Evolutionary conservation across 805 yeast species (phyloP), one percentile per base, ranked within the genome.

Genomic region (Saccharomycopsis sp.): DNA sequence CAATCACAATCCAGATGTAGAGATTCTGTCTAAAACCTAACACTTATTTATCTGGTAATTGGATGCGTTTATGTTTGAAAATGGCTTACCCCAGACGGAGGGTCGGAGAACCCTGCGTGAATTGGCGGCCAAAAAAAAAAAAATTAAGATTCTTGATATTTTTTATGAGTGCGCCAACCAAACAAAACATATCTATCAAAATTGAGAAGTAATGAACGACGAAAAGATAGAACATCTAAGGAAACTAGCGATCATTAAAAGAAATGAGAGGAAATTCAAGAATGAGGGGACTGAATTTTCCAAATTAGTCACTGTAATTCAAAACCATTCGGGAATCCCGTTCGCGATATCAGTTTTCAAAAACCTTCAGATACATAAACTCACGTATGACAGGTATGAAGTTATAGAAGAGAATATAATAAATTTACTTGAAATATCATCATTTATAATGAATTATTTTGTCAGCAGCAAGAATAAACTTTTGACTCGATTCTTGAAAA

Each of bases 311-410:
- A 16, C 19, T 17, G 32, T 22, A 16, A 44, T 44, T 9, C 42
- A 43, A 32, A 35, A 44, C 34, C 48, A 41, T 14, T 43, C 48
- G 9, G 48, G 48, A 4, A 42, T 44, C 16, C 48, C 48, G 21
- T 44, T 44, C 32, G 21, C 43, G 17, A 14, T 44, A 14, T 24
- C 40, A 29, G 8, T 37, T 8, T 22, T 43, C 14, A 24, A 29
- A 14, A 38, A 29, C 35, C 14, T 19, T 11, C 35, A 32, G 11
- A 3, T 27, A 14, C 13, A 22, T 17, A 29, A 20, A 8, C 27
- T 27, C 4, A 41, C 38, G 11, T 38, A 38, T 24, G 37, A 17
- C 11, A 43, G 40, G 37, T 41, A 38, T 22, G 44, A 45, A 14
- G 23, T 32, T 4, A 16, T 44, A 6, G 48, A 47, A 20, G 51